A percentile compares a stretch with the other conserved stretches of the same genome.
Evolutionary conservation across 352 stramenopile species (phyloP).

Genomic region (Phytophthora podocarpi): DNA sequence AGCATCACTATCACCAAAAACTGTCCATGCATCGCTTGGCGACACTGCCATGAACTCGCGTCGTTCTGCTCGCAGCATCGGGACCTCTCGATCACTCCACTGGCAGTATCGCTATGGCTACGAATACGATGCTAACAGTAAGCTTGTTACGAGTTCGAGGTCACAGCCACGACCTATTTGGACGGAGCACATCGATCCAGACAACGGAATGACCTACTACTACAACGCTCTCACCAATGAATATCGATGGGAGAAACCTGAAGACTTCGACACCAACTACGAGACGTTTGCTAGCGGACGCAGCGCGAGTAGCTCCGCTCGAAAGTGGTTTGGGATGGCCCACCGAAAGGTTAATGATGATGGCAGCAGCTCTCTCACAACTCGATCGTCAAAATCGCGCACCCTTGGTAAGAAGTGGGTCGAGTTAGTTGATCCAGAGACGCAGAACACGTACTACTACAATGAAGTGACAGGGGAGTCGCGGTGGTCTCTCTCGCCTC

Average conservation of each 20-base stretch:
- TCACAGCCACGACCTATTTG: slow-evolving; percentile 56
- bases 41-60: slow-evolving; percentile 28
- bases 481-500: slow-evolving; percentile 83
- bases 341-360: slow-evolving; percentile 27
- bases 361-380: slow-evolving; percentile 32
- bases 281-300: slow-evolving; percentile 46
- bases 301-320: slow-evolving; percentile 44
- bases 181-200: slow-evolving; percentile 62
- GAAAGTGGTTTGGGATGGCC: slow-evolving; percentile 67
- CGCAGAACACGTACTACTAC: slow-evolving; percentile 90
- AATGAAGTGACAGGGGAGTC: slow-evolving; percentile 90
- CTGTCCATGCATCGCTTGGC: slow-evolving; percentile 44
- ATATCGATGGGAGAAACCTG: slow-evolving; percentile 79
- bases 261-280: slow-evolving; percentile 64
- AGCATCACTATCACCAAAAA: slow-evolving; percentile 63
- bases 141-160: slow-evolving; percentile 40
- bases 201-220: slow-evolving; percentile 61
- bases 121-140: slow-evolving; percentile 47
- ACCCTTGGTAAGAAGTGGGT: slow-evolving; percentile 80
- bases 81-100: slow-evolving; percentile 47
- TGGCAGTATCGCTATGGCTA: slow-evolving; percentile 85
- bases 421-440: slow-evolving; percentile 79
- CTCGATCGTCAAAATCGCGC: slow-evolving; percentile 43
- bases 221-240: slow-evolving; percentile 76
- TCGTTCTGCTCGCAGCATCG: slow-evolving; percentile 28